A percentile compares a stretch with the other conserved stretches of the same genome.
These are phyloP conservation scores for Musa schizocarpa DNA, from an alignment of 176 grass and related monocot genomes.

Conservation along the genomic window DNA sequence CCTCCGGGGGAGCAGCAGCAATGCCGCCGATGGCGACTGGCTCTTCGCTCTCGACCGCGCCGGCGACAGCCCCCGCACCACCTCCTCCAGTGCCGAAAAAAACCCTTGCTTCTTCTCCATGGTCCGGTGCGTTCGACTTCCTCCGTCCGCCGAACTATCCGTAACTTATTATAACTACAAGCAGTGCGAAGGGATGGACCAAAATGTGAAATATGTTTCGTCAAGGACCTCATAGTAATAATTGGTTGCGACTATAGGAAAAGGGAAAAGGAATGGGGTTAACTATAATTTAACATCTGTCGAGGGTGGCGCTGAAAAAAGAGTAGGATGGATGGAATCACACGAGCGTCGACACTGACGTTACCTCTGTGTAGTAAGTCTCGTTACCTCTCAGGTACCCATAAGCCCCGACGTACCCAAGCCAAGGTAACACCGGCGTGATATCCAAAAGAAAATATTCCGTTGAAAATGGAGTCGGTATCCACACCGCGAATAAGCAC, in stretches of 20 bases:
- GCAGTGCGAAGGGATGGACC: neutral
- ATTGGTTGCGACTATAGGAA: no score
- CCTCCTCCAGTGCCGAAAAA: constrained; percentile 63
- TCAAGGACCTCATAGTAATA: neutral
- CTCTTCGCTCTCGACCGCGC: constrained; percentile 45
- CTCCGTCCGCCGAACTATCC: neutral
- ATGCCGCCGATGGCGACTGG: constrained; percentile 21
- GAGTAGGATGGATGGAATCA: no score
- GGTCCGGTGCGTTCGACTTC: neutral
- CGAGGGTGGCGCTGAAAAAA: no score
- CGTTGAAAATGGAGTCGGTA: neutral
- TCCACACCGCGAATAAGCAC: neutral
- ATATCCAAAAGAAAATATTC: no score
- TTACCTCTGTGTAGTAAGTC: no score
- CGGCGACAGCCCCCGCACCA: constrained; percentile 48
- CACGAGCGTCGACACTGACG: no score
- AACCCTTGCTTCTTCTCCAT: constrained; percentile 70
- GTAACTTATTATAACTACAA: neutral
- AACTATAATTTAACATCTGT: no score
- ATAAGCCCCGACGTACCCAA: no score
- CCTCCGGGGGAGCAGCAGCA: constrained; percentile 14
- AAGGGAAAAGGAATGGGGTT: no score
- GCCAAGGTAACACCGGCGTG: no score
- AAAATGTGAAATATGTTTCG: neutral
- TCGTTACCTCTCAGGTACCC: no score